Evolutionary conservation across 805 yeast genomes (phyloP), one percentile per base, ranked within the genome.

Genomic region (Kodamaea kakaduensis): DNA sequence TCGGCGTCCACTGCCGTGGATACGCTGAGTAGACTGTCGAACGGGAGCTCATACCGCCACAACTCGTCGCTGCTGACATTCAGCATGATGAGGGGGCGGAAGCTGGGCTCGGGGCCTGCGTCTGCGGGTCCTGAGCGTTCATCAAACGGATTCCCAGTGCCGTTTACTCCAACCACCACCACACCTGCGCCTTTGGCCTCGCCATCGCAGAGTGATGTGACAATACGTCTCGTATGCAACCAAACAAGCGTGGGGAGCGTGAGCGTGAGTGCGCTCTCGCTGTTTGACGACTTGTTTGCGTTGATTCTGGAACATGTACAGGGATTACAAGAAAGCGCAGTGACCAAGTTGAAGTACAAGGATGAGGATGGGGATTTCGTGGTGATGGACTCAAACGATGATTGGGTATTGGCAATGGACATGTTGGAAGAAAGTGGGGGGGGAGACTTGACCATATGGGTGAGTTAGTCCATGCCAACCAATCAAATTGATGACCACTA

Each of bases 351-450:
- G 42, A 81, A 80, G 57, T 90, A 87, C 55, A 78, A 78, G 54
- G 98, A 93, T 58, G 98, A 93, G 59, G 98, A 93, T 55, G 96
- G 95, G 12, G 98, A 93, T 56, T 82, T 76, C 54, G 94, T 93
- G 27, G 78, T 84, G 31, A 77, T 90, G 59, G 84, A 80, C 46
- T 77, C 87, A 20, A 83, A 82, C 43, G 97, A 90, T 34, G 97
- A 90, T 55, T 84, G 96, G 85, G 61, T 58, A 18, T 77, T 89
- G 54, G 97, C 95, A 2, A 72, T 81, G 38, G 96, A 86, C 44
- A 62, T 63, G 67, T 48, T 64, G 30, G 67, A 64, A 10, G 71
- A 67, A 38, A 42, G 37, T n/a, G 50, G 41, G 9, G 39, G 36
- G 32, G 50, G 50, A 24, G 45, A 47, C 10, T 53, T 66, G 44